Percentiles rank a stretch among this genome's conserved stretches.
Conservation (phyloP, 2,329 filamentous ascomycete genomes). For the Venturia pyrina region DNA sequence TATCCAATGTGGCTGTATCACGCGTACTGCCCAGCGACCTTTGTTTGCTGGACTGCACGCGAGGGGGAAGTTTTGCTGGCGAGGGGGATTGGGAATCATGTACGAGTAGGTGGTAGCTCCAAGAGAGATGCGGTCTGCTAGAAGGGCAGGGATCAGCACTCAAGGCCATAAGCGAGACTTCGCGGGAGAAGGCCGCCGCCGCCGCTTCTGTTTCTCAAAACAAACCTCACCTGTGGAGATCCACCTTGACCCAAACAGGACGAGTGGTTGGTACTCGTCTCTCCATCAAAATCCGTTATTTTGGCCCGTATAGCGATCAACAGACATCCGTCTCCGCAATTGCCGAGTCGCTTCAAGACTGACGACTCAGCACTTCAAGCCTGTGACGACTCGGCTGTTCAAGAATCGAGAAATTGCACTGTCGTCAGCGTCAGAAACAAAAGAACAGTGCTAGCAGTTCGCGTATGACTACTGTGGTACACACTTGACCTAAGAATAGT, state of each 20-base stretch:
- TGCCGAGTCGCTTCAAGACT: neutral
- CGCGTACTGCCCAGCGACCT: neutral
- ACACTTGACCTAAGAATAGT: neutral
- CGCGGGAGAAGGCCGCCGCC: neutral
- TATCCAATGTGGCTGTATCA: neutral
- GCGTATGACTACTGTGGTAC: neutral
- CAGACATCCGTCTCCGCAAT: neutral
- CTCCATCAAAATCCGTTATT: neutral
- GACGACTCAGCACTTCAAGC: neutral
- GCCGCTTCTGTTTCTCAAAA: neutral
- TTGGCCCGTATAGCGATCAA: neutral
- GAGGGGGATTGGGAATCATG: no score
- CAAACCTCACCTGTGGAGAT: neutral
- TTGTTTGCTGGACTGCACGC: neutral
- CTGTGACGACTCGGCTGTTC: neutral
- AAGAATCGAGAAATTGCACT: neutral
- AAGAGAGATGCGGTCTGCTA: neutral
- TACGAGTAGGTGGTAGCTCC: no score
- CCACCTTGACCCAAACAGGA: neutral
- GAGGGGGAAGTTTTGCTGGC: neutral
- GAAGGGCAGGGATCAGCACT: no score
- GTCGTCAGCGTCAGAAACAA: neutral
- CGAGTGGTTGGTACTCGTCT: neutral
- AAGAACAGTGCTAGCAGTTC: neutral
- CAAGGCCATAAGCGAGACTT: neutral